A percentile compares a stretch with the other conserved stretches of the same genome.
phyloP scores from a whole-genome alignment of 1,284 basidiomycete species.

The Kwoniella shivajii region DNA sequence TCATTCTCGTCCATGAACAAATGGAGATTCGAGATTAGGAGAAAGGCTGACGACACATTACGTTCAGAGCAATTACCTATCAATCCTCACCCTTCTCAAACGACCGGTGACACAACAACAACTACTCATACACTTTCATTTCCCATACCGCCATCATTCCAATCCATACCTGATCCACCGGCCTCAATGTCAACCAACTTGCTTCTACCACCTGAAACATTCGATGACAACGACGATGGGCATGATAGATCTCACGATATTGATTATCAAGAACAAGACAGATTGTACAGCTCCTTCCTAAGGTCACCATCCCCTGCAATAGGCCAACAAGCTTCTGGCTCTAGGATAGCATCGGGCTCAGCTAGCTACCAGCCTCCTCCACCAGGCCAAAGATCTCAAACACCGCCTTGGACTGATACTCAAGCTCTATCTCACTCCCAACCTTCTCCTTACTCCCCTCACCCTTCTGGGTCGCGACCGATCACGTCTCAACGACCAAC shows the following conservation, averaged over 20 bases:
- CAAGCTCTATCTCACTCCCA: not conserved
- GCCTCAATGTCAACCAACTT: slow-evolving; percentile 6
- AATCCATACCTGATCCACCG: slow-evolving; percentile 8
- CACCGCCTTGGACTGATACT: not conserved
- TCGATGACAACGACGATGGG: not conserved
- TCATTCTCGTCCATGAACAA: too few species aligned
- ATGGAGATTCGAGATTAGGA: not conserved
- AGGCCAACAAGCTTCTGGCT: not conserved
- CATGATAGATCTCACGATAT: too few species aligned
- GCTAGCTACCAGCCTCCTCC: slow-evolving; percentile 3
- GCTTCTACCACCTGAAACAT: slow-evolving; percentile 4
- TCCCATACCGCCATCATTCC: slow-evolving; percentile 18
- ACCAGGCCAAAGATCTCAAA: slow-evolving; percentile 1
- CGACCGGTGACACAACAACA: slow-evolving; percentile 17
- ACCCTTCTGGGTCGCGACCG: too few species aligned
- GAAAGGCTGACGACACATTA: not conserved
- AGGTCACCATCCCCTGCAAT: slow-evolving; percentile 6
- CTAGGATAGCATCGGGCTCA: not conserved
- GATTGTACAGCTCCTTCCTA: slow-evolving; percentile 5
- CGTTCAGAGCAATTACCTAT: slow-evolving; percentile 10
- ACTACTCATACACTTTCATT: slow-evolving; percentile 16
- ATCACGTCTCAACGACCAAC: not conserved
- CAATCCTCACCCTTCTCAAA: slow-evolving; percentile 10
- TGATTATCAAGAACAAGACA: not conserved
- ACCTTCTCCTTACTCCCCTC: not conserved